Evolutionary conservation across 2,329 filamentous ascomycete genomes (phyloP).

Genomic region (Trichoderma oligosporum): DNA sequence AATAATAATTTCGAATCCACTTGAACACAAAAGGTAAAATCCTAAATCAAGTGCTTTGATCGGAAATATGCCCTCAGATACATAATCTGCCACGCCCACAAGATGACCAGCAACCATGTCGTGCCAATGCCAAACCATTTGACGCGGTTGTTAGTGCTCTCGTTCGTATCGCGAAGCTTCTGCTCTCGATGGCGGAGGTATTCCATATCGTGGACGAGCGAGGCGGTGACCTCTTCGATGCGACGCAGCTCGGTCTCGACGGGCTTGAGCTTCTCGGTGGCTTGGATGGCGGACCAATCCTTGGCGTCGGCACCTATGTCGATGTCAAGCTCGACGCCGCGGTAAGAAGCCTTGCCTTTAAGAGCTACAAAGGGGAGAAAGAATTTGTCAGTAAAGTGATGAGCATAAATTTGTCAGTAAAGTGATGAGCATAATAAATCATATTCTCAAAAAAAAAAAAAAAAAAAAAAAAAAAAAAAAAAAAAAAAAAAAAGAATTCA

Average conservation of each 20-base stretch:
- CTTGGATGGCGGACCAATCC: conserved; percentile 96
- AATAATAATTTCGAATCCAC: neutral
- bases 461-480: too few relatives aligned
- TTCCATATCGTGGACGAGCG: conserved; percentile 93
- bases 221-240: conserved; percentile 83
- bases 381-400: too few relatives aligned
- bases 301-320: conserved; percentile 96
- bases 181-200: conserved; percentile 87
- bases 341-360: too few relatives aligned
- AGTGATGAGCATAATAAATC: too few relatives aligned
- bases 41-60: conserved; percentile 43
- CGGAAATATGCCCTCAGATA: conserved; percentile 97
- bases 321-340: conserved; percentile 85
- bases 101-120: conserved; percentile 81
- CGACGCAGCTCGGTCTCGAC: conserved; percentile 90
- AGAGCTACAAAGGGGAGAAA: too few relatives aligned
- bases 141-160: conserved; percentile 97
- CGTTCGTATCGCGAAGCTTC: conserved; percentile 95
- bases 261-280: conserved; percentile 95
- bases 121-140: conserved; percentile 98
- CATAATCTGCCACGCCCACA: conserved; percentile 96
- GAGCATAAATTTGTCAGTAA: too few relatives aligned
- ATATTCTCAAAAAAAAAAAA: too few relatives aligned
- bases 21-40: too few relatives aligned
- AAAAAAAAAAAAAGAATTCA: too few relatives aligned